A percentile compares a stretch with the other conserved stretches of the same genome.
Evolutionary conservation across 495 filamentous ascomycete species (phyloP).

Genomic region (Penicillium lividum): DNA sequence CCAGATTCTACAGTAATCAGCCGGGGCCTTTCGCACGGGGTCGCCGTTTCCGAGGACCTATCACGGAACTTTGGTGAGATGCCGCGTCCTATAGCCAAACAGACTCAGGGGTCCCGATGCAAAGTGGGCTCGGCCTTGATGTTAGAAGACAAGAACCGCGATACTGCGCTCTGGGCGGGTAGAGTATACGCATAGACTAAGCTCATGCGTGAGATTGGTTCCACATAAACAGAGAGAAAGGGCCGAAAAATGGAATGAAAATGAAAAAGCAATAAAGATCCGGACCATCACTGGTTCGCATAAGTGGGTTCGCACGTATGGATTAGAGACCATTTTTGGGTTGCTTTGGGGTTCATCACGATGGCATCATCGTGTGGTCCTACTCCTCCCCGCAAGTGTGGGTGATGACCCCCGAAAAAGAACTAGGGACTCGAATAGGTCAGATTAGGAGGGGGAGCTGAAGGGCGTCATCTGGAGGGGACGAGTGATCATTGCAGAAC

Average conservation of each 20-base stretch:
- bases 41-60: slow-evolving; percentile 21
- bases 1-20: slow-evolving; percentile 19
- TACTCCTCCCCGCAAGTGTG: not conserved
- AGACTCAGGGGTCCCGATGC: slow-evolving; percentile 16
- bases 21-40: slow-evolving; percentile 9
- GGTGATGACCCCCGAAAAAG: not conserved
- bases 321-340: not conserved
- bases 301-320: not conserved
- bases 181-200: not conserved
- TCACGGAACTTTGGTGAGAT: slow-evolving; percentile 9
- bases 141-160: slow-evolving; percentile 17
- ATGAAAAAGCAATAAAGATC: slow-evolving; percentile 7
- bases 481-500: slow-evolving; percentile 29
- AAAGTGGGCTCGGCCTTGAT: slow-evolving; percentile 8
- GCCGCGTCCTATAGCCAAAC: slow-evolving; percentile 10
- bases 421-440: not conserved
- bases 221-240: slow-evolving; percentile 1
- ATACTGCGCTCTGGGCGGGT: slow-evolving; percentile 14
- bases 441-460: slow-evolving; percentile 3
- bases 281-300: slow-evolving; percentile 4
- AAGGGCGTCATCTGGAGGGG: slow-evolving; percentile 26
- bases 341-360: slow-evolving; percentile 1
- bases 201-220: not conserved
- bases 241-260: slow-evolving; percentile 3
- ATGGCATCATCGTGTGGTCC: slow-evolving; percentile 6